Base-by-base conservation (phyloP, 371 early-diverging fungal genomes). In the Actinomortierella ambigua region DNA sequence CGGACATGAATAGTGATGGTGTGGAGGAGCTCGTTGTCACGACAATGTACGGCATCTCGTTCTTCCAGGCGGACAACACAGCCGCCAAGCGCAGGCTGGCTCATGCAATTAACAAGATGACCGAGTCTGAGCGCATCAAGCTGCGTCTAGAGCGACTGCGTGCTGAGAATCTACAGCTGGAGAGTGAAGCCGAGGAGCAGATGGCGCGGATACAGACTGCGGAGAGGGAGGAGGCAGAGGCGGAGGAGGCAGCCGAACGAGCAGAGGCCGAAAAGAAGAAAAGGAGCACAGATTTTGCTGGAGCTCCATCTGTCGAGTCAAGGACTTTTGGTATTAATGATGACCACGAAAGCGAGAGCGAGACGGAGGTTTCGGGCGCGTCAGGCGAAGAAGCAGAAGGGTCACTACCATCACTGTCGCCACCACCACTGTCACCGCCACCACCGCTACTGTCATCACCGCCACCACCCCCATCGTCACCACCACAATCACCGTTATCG, bases 1-100 rank as follows among this genome's bases (percentile, higher is more conserved):
- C 85, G 5, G 91, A 91, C 68, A 63, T 91, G 23, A 91, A 91
- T 53, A 71, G 81, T 50, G 91, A 91, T 68, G 89, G 91, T 9
- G 61, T 87, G 41, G 86, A 88, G 54, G 92, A 91, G 61, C 63
- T 91, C 15, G 82, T 90, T 17, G 86, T 91, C 3, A 82, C 83
- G 8, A 90, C 90, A 3, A 82, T 90, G 82, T 82, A 85, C 51
- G 92, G 92, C 5, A 84, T 90, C 1, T 71, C 71, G 18, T 47
- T 71, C 55, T 71, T 71, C 47, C 34, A 65, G 17, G 66, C 71
- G 13, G 71, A 71, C 23, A 59, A 65, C 7, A 39, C 18, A 22
- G 50, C 71, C 3, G 71, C 71, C 18, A 71, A 71, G 46, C 49
- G 62, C 24, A 28, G 71, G 15, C 53, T 71, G 22, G 55, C 40